Percentiles rank a stretch among this genome's conserved stretches.
Conservation (phyloP, 1,139 yeast genomes). For the Saccharomyces hybrid region DNA sequence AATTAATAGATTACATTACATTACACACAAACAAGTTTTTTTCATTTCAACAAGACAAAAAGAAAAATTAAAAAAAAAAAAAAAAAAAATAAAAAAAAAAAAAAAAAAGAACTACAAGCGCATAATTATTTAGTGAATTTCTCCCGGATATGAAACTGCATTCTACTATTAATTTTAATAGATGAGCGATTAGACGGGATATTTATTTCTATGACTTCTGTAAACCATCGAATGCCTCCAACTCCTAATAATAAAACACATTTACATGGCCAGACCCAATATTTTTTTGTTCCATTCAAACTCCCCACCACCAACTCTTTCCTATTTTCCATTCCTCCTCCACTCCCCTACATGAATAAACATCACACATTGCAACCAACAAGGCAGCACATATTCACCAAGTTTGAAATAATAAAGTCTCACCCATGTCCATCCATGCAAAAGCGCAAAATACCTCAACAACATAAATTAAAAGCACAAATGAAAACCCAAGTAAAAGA, state of each 20-base stretch:
- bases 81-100: background rate
- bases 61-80: background rate
- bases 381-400: background rate
- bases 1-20: background rate
- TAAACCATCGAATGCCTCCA: slow-evolving; percentile 9
- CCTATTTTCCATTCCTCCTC: background rate
- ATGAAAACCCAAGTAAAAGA: background rate
- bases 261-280: background rate
- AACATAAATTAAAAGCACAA: background rate
- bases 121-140: slow-evolving; percentile 13
- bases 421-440: background rate
- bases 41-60: background rate
- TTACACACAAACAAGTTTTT: background rate
- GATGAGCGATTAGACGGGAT: slow-evolving; percentile 36
- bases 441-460: background rate
- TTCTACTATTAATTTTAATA: slow-evolving; percentile 29
- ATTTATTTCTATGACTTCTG: slow-evolving; percentile 26
- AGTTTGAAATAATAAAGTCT: background rate
- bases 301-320: background rate
- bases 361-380: background rate
- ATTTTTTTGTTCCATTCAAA: background rate
- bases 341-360: background rate
- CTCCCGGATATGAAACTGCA: slow-evolving; percentile 35
- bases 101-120: background rate
- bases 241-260: background rate